A percentile compares a stretch with the other conserved stretches of the same genome.
phyloP scores from a whole-genome alignment of 2,329 filamentous ascomycete genomes.

The Microcyclospora tardicrescens region DNA sequence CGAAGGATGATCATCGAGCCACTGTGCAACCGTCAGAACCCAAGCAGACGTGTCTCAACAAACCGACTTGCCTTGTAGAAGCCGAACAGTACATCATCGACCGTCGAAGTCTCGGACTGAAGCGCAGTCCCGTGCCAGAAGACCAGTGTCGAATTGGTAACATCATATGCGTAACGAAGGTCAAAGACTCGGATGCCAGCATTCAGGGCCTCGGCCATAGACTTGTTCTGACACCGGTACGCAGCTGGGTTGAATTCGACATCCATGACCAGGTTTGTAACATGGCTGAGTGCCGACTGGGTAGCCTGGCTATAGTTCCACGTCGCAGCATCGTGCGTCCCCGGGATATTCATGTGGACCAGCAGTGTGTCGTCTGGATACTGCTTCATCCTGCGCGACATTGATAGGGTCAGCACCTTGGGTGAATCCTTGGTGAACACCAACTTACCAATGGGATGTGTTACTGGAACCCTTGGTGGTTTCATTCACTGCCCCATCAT shows the following conservation, averaged over 20 bases:
- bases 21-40: conserved; percentile 11
- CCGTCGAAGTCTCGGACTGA: conserved; percentile 30
- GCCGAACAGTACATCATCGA: conserved; percentile 34
- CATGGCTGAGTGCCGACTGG: conserved; percentile 27
- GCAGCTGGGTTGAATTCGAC: conserved; percentile 20
- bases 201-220: conserved; percentile 30
- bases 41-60: not conserved
- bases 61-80: conserved; percentile 26
- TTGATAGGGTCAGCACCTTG: conserved; percentile 7
- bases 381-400: conserved; percentile 34
- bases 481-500: not conserved
- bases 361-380: conserved; percentile 32
- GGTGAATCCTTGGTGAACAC: conserved; percentile 1
- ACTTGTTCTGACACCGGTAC: conserved; percentile 32
- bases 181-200: conserved; percentile 39
- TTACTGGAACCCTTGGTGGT: no score
- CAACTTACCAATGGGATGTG: no score
- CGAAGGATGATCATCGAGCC: conserved; percentile 34
- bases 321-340: conserved; percentile 38
- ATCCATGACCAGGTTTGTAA: conserved; percentile 29
- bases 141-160: conserved; percentile 31
- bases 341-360: conserved; percentile 38
- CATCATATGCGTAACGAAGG: conserved; percentile 37
- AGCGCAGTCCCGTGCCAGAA: conserved; percentile 39
- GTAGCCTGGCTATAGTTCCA: conserved; percentile 39